These are phyloP conservation scores for Annulohypoxylon truncatum DNA, from an alignment of 2,329 filamentous ascomycete species.

Conservation along the genomic window DNA sequence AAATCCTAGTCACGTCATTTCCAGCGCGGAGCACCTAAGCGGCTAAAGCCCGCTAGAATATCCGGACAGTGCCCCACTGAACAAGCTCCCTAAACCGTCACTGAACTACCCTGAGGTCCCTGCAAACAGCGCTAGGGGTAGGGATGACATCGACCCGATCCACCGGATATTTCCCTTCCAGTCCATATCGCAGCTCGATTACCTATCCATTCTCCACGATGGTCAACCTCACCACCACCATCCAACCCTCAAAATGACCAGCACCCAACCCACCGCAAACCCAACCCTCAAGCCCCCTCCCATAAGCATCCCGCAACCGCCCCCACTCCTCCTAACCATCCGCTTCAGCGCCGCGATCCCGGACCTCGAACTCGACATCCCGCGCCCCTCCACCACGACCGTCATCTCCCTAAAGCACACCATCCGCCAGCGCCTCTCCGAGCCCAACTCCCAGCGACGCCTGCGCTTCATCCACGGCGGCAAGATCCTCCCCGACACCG, in stretches of 20 bases:
- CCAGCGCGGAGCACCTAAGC: slow-evolving; percentile 25
- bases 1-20: slow-evolving; percentile 38
- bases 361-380: slow-evolving; percentile 83
- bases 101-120: neutral
- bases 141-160: slow-evolving; percentile 14
- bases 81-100: slow-evolving; percentile 14
- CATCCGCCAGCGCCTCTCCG: slow-evolving; percentile 78
- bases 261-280: slow-evolving; percentile 18
- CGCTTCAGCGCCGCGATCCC: slow-evolving; percentile 89
- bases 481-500: slow-evolving; percentile 81
- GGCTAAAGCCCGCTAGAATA: slow-evolving; percentile 31
- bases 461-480: slow-evolving; percentile 92
- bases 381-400: slow-evolving; percentile 74
- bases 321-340: slow-evolving; percentile 79
- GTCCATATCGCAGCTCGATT: neutral
- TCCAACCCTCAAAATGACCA: slow-evolving; percentile 32
- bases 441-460: slow-evolving; percentile 71
- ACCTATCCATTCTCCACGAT: neutral
- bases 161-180: slow-evolving; percentile 8
- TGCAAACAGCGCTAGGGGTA: neutral
- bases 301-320: slow-evolving; percentile 16
- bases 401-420: slow-evolving; percentile 83
- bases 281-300: slow-evolving; percentile 31
- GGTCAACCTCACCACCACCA: neutral
- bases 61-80: slow-evolving; percentile 20